Evolutionary conservation across 306 rosid genomes (phyloP).

Genomic region (Ormosia emarginata): DNA sequence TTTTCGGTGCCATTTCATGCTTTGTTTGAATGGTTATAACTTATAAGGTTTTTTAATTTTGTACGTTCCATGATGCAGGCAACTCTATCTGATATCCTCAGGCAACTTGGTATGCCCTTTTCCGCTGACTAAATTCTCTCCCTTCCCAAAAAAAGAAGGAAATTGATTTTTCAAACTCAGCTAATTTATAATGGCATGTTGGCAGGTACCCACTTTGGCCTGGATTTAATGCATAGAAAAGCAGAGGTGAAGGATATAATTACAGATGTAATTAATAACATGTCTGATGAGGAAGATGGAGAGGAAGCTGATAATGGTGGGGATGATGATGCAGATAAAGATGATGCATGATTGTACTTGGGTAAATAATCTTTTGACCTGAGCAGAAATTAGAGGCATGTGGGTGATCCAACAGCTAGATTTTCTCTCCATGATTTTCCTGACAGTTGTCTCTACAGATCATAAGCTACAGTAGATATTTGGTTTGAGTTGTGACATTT

Average conservation of each 20-base stretch:
- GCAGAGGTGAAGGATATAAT: slow-evolving; percentile 83
- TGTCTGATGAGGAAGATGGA: slow-evolving; percentile 73
- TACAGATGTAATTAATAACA: slow-evolving; percentile 77
- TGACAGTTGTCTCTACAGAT: not conserved
- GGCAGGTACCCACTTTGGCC: slow-evolving; percentile 66
- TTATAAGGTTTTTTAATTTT: not conserved
- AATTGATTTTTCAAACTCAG: not conserved
- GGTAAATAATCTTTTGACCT: slow-evolving; percentile 18
- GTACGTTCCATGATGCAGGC: slow-evolving; percentile 50
- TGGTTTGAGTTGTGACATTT: slow-evolving; percentile 21
- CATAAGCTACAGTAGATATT: slow-evolving; percentile 23
- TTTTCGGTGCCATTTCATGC: not conserved
- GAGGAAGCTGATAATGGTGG: slow-evolving; percentile 51
- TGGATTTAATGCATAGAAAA: slow-evolving; percentile 84
- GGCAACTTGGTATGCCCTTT: slow-evolving; percentile 63
- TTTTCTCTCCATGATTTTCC: slow-evolving; percentile 15
- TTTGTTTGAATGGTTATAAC: not conserved
- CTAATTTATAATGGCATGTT: slow-evolving; percentile 20
- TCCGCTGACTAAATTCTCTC: not conserved
- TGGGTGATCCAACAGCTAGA: slow-evolving; percentile 22
- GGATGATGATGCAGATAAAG: slow-evolving; percentile 48
- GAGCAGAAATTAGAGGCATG: slow-evolving; percentile 23
- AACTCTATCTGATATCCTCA: slow-evolving; percentile 82
- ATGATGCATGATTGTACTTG: slow-evolving; percentile 26
- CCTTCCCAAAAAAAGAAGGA: not conserved